Percentiles rank a stretch among this genome's conserved stretches.
Conservation (phyloP, 768 basidiomycete genomes). For the Serendipita sp. region DNA sequence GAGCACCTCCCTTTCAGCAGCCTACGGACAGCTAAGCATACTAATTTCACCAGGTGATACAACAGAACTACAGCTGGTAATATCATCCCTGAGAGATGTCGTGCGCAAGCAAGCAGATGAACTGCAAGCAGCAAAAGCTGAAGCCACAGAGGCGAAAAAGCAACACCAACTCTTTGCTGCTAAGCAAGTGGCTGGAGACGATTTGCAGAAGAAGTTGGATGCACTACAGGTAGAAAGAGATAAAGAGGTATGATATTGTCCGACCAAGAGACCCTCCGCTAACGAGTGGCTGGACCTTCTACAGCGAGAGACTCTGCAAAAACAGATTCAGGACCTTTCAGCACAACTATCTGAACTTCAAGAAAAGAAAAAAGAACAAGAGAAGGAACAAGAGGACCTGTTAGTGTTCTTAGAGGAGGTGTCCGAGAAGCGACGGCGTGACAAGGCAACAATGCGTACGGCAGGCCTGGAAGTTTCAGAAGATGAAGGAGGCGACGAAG, state of each 20-base stretch:
- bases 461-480: conserved; percentile 81
- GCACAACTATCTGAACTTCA: conserved; percentile 36
- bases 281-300: neutral
- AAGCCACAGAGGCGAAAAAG: conserved; percentile 8
- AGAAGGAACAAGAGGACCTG: conserved; percentile 94
- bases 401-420: conserved; percentile 88
- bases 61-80: conserved; percentile 48
- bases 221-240: conserved; percentile 20
- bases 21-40: neutral
- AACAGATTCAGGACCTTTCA: conserved; percentile 32
- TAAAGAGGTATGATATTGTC: conserved; percentile 24
- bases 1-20: conserved; percentile 13
- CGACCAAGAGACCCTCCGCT: neutral
- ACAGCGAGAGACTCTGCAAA: conserved; percentile 32
- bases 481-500: conserved; percentile 70
- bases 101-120: conserved; percentile 57
- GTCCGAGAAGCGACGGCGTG: conserved; percentile 64
- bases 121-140: conserved; percentile 21
- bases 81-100: conserved; percentile 68
- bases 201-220: conserved; percentile 44
- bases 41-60: neutral
- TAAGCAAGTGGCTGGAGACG: conserved; percentile 28
- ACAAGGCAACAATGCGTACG: conserved; percentile 62
- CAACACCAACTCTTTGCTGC: conserved; percentile 15
- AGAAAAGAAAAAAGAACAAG: conserved; percentile 59